These are phyloP conservation scores for Gossypium herbaceum DNA, from an alignment of 345 rosid genomes.

Conservation along the genomic window DNA sequence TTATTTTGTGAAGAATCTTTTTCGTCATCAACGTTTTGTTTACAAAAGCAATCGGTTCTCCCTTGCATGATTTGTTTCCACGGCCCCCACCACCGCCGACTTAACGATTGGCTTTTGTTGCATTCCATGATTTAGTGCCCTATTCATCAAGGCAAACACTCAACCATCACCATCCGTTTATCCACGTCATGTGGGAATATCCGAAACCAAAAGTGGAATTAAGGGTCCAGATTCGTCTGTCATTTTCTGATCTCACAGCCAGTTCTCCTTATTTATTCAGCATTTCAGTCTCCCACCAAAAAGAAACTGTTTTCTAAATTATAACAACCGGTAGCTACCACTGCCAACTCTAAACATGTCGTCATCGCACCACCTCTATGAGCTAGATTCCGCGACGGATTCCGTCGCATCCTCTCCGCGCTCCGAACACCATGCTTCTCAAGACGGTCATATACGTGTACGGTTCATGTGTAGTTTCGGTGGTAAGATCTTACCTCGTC, in stretches of 20 bases:
- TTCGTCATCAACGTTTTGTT: not conserved
- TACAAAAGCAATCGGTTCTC: not conserved
- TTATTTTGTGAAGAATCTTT: not conserved
- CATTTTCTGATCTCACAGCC: constrained; percentile 3
- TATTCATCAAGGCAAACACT: not conserved
- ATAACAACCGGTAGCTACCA: not conserved
- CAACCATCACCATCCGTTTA: not conserved
- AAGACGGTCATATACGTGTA: constrained; percentile 38
- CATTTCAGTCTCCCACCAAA: not conserved
- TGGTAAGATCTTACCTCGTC: constrained; percentile 94
- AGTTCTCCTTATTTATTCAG: not conserved
- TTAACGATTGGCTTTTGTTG: not conserved
- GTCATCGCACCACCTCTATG: constrained; percentile 58
- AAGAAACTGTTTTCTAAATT: not conserved
- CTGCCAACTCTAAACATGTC: constrained; percentile 32
- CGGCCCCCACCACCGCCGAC: constrained; percentile 12
- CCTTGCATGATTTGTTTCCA: not conserved
- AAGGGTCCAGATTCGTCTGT: constrained; percentile 7
- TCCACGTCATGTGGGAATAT: not conserved
- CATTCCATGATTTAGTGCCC: not conserved
- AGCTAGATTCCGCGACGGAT: constrained; percentile 59
- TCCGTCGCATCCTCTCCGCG: constrained; percentile 78
- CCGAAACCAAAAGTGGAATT: no score
- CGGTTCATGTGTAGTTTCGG: constrained; percentile 97
- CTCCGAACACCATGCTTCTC: constrained; percentile 48